These are phyloP conservation scores for Naganishia friedmannii DNA, from an alignment of 768 basidiomycete species.

Conservation along the genomic window DNA sequence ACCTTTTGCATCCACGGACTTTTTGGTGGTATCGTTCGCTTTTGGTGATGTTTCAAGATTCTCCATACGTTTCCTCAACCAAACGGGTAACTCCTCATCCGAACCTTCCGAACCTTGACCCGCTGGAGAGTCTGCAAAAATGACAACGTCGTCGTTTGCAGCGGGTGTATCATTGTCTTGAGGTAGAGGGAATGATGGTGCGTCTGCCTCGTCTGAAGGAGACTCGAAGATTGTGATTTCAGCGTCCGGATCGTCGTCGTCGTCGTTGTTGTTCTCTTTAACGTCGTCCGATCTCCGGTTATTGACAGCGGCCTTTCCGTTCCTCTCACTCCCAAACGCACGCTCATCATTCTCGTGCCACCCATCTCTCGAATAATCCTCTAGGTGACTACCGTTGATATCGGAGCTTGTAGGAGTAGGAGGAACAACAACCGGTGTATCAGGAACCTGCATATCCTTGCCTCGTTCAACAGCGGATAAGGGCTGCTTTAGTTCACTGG, in stretches of 20 bases:
- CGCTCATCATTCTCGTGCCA: not conserved
- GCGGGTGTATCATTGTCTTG: not conserved
- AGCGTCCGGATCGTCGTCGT: not conserved
- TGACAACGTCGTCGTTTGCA: not conserved
- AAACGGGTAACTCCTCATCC: not conserved
- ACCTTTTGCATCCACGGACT: not conserved
- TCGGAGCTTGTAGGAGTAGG: constrained; percentile 56
- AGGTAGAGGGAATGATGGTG: not conserved
- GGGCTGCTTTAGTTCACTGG: not conserved
- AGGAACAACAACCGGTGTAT: constrained; percentile 1
- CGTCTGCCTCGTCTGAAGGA: not conserved
- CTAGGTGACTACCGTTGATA: constrained; percentile 64
- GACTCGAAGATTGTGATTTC: not conserved
- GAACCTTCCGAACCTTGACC: not conserved
- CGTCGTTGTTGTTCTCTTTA: not conserved
- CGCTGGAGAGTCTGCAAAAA: not conserved
- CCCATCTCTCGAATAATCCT: constrained; percentile 56
- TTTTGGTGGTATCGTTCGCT: not conserved
- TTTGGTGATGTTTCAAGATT: not conserved
- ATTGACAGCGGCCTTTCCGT: not conserved
- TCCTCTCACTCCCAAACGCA: not conserved
- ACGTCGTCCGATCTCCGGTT: not conserved
- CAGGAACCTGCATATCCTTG: constrained; percentile 3
- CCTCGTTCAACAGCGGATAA: constrained; percentile 7
- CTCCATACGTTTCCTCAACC: not conserved